phyloP scores from a whole-genome alignment of 768 basidiomycete species.

The Pleurotus salmoneostramineus region DNA sequence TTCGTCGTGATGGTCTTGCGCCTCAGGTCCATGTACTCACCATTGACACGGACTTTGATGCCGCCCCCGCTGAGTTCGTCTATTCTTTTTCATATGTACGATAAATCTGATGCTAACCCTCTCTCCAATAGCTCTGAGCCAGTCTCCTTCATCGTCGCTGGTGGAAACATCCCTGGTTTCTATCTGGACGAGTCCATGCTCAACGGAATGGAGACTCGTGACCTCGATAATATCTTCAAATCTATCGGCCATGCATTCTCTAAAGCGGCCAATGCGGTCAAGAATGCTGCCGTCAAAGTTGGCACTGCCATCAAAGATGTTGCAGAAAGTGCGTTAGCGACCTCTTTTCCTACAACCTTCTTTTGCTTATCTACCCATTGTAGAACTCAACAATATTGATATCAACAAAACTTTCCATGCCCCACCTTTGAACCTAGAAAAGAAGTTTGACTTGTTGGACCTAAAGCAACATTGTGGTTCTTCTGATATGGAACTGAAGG shows the following conservation, averaged over 20 bases:
- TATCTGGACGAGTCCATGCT: background rate
- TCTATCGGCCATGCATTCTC: background rate
- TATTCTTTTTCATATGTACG: background rate
- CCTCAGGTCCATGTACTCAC: constrained; percentile 27
- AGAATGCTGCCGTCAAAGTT: constrained; percentile 3
- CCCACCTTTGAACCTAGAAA: background rate
- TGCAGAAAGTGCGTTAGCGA: background rate
- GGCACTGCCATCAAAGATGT: constrained; percentile 1
- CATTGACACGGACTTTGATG: constrained; percentile 28
- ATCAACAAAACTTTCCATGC: constrained; percentile 4
- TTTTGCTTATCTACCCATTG: too few relatives aligned
- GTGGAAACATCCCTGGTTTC: constrained; percentile 3
- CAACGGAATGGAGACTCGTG: background rate
- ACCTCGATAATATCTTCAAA: constrained; percentile 5
- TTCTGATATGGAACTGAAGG: background rate
- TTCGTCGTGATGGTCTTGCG: constrained; percentile 10
- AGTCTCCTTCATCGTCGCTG: background rate
- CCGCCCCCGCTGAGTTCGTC: constrained; percentile 10
- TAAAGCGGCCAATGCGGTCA: constrained; percentile 4
- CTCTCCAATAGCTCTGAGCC: background rate
- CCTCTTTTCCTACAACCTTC: background rate
- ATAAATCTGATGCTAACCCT: background rate
- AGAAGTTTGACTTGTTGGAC: constrained; percentile 1
- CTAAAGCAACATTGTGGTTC: constrained; percentile 2
- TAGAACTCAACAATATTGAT: constrained; percentile 5